Percentiles rank a stretch among this genome's conserved stretches.
Conservation (phyloP, 495 filamentous ascomycete species). For the Podospora fimiseda region DNA sequence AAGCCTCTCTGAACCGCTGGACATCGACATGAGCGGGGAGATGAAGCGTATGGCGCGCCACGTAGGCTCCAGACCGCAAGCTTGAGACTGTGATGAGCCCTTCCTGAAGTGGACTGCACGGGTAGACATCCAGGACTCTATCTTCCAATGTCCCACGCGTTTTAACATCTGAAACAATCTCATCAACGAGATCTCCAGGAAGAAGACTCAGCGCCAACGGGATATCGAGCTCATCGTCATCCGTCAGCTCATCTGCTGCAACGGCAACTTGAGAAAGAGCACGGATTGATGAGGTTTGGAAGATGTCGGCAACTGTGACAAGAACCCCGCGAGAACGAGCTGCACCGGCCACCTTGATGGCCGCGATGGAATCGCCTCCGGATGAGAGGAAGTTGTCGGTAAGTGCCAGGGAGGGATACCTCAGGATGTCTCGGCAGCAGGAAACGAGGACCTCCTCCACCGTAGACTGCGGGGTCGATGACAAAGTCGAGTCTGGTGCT, state of each 20-base stretch:
- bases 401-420: not conserved
- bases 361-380: conserved; percentile 4
- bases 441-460: not conserved
- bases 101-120: conserved; percentile 6
- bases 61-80: not conserved
- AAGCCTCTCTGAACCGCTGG: conserved; percentile 4
- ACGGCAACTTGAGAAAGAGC: conserved; percentile 1
- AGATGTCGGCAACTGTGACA: conserved; percentile 5
- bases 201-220: conserved; percentile 4
- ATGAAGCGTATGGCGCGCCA: not conserved
- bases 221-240: conserved; percentile 3
- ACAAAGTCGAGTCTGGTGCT: not conserved
- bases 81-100: conserved; percentile 3
- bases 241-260: not conserved
- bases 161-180: conserved; percentile 2
- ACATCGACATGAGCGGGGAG: not conserved
- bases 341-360: conserved; percentile 4
- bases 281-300: conserved; percentile 1
- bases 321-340: not conserved
- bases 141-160: not conserved
- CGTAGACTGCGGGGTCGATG: not conserved
- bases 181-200: conserved; percentile 3
- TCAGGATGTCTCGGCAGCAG: conserved; percentile 3
- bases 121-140: conserved; percentile 4
- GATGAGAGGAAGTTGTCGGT: conserved; percentile 6